phyloP scores from a whole-genome alignment of 495 filamentous ascomycete genomes.

The Cercophora newfieldiana region DNA sequence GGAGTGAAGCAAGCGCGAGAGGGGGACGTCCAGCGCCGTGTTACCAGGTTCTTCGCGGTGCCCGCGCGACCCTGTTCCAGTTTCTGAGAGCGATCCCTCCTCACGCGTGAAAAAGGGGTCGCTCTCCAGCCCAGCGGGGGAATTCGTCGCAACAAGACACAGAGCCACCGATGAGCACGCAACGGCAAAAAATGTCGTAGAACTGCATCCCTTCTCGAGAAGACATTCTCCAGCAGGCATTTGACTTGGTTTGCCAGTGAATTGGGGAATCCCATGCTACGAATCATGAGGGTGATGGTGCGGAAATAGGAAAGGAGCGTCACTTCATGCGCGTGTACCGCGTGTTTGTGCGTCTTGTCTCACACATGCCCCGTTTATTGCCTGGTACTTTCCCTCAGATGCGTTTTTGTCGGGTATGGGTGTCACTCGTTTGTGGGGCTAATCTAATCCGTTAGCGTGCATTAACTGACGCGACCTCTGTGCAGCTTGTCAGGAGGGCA shows the following conservation, averaged over 20 bases:
- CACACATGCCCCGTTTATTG: not conserved
- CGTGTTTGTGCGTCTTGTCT: not conserved
- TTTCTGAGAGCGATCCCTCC: not conserved
- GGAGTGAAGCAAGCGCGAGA: not conserved
- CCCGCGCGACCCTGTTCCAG: not conserved
- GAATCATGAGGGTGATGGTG: not conserved
- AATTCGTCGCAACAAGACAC: not conserved
- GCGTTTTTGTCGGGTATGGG: not conserved
- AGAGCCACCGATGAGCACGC: not conserved
- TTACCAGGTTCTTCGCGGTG: not conserved
- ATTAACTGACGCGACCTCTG: slow-evolving; percentile 2
- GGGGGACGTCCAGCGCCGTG: not conserved
- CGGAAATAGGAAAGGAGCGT: slow-evolving; percentile 2
- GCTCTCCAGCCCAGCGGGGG: not conserved
- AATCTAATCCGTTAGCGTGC: not conserved
- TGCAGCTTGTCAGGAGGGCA: not conserved
- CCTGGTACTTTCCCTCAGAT: not conserved
- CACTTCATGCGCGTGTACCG: not conserved
- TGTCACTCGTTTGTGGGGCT: not conserved
- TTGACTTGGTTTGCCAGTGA: not conserved
- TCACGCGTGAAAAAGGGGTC: slow-evolving; percentile 2
- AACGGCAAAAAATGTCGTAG: not conserved
- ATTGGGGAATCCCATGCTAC: not conserved
- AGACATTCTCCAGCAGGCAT: not conserved
- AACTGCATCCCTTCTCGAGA: not conserved